A percentile compares a stretch with the other conserved stretches of the same genome.
Evolutionary conservation across 2,329 filamentous ascomycete genomes (phyloP).

Genomic region (Penicillium polonicum): DNA sequence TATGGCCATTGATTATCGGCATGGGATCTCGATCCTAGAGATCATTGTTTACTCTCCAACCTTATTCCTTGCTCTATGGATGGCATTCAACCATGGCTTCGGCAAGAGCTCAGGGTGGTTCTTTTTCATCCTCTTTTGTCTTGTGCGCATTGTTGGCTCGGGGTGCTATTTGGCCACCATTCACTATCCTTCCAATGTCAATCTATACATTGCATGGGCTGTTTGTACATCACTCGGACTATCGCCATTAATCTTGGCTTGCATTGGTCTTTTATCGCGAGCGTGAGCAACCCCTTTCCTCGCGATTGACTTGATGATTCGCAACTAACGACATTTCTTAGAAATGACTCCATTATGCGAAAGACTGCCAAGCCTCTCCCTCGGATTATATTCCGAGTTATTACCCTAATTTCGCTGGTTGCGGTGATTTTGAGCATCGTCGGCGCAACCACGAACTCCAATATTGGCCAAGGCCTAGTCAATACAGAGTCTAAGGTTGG

Average conservation of each 20-base stretch:
- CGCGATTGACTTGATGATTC: neutral
- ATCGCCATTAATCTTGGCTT: conserved; percentile 19
- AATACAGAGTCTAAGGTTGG: conserved; percentile 1
- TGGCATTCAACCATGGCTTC: conserved; percentile 28
- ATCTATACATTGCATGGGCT: conserved; percentile 29
- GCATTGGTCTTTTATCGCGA: conserved; percentile 18
- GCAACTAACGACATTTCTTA: neutral
- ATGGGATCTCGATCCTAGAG: conserved; percentile 27
- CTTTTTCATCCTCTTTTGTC: conserved; percentile 36
- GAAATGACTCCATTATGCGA: conserved; percentile 9
- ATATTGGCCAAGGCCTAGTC: neutral
- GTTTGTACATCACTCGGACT: conserved; percentile 23
- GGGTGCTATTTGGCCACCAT: conserved; percentile 30
- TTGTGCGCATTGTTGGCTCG: conserved; percentile 31
- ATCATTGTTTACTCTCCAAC: conserved; percentile 24
- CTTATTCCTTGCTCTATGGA: conserved; percentile 19
- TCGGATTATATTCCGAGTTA: neutral
- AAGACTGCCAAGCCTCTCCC: neutral
- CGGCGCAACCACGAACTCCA: neutral
- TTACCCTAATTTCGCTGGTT: neutral
- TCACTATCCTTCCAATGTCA: conserved; percentile 22
- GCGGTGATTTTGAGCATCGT: conserved; percentile 1
- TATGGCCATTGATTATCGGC: conserved; percentile 20
- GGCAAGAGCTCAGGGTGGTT: conserved; percentile 36
- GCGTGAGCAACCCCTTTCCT: conserved; percentile 17